Percentiles rank a stretch among this genome's conserved stretches.
These are phyloP conservation scores for Jaapia argillacea DNA, from an alignment of 768 basidiomycete genomes.

Conservation along the genomic window DNA sequence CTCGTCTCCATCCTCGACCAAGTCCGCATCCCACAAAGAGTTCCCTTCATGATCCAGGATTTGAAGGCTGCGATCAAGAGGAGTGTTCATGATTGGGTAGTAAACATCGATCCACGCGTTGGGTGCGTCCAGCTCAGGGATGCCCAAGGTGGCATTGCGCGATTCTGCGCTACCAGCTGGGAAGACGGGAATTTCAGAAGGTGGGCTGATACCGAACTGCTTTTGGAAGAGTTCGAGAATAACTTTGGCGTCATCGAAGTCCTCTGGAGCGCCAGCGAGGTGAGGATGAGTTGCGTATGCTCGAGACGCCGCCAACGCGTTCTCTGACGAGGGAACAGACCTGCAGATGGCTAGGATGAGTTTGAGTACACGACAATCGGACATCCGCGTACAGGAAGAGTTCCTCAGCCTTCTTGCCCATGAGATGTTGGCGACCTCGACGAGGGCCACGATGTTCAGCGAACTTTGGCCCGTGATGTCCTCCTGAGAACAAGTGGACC, in stretches of 20 bases:
- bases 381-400: constrained; percentile 22
- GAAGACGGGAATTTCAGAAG: constrained; percentile 43
- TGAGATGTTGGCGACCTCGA: no score
- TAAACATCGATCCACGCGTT: constrained; percentile 82
- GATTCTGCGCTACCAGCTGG: constrained; percentile 61
- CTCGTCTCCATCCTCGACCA: constrained; percentile 66
- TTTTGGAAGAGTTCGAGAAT: constrained; percentile 61
- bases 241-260: constrained; percentile 51
- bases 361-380: neutral
- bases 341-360: constrained; percentile 19
- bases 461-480: no score
- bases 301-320: constrained; percentile 47
- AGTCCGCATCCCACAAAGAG: constrained; percentile 58
- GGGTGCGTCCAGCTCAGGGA: constrained; percentile 34
- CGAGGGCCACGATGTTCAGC: no score
- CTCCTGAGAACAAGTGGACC: no score
- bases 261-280: constrained; percentile 54
- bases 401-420: constrained; percentile 16
- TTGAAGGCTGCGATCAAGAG: constrained; percentile 56
- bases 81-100: constrained; percentile 80
- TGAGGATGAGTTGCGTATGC: constrained; percentile 61
- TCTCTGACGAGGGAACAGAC: constrained; percentile 44
- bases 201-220: constrained; percentile 42
- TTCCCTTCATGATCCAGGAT: constrained; percentile 49
- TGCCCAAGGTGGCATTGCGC: constrained; percentile 51